Conservation (phyloP, 768 basidiomycete genomes). For the Kwoniella sp. region DNA sequence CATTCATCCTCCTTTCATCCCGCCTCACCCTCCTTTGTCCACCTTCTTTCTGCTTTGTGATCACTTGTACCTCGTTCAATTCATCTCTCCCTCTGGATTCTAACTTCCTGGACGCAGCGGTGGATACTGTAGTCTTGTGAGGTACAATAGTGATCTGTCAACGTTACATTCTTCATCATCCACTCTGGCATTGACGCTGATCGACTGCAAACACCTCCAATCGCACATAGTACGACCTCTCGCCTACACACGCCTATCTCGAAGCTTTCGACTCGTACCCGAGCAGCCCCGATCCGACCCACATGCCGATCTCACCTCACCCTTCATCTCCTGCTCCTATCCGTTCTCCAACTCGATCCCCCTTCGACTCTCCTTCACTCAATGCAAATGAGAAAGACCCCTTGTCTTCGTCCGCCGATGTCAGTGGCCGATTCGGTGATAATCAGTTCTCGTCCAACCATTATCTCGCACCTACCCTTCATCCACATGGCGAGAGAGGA, state of each 20-base stretch:
- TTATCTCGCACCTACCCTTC: constrained; percentile 30
- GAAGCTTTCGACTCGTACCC: constrained; percentile 41
- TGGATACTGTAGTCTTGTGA: too few relatives aligned
- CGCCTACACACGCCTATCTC: constrained; percentile 50
- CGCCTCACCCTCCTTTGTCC: neutral
- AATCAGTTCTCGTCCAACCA: constrained; percentile 36
- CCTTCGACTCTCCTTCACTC: constrained; percentile 25
- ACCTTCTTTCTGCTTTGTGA: neutral
- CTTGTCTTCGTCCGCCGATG: constrained; percentile 5
- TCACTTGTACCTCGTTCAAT: neutral
- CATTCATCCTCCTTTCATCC: neutral
- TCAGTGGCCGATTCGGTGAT: constrained; percentile 21
- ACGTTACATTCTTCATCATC: too few relatives aligned
- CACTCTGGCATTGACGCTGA: neutral
- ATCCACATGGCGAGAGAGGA: constrained; percentile 12
- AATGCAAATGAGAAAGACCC: constrained; percentile 34
- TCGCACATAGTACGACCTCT: constrained; percentile 36
- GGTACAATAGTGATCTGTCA: too few relatives aligned
- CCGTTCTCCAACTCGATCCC: neutral
- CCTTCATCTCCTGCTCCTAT: neutral
- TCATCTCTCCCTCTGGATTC: too few relatives aligned
- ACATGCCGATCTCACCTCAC: constrained; percentile 27
- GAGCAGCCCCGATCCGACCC: constrained; percentile 33
- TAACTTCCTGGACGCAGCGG: too few relatives aligned
- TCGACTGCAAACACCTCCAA: neutral